Percentiles rank a stretch among this genome's conserved stretches.
phyloP scores from a whole-genome alignment of 768 basidiomycete genomes.

The Lentinula edodes region DNA sequence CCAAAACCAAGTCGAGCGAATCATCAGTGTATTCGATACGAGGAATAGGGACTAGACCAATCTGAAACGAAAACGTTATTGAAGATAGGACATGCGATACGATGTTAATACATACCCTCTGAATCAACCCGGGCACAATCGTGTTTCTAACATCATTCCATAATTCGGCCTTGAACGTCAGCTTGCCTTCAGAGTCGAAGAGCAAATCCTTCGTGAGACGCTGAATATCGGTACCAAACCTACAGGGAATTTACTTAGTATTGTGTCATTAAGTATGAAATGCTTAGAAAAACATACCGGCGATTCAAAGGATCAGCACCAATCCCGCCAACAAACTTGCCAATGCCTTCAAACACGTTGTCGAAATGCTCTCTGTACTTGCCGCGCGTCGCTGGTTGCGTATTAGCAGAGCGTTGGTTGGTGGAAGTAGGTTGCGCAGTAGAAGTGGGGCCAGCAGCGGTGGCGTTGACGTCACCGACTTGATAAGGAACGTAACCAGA shows the following conservation, averaged over 20 bases:
- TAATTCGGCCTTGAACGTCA: constrained; percentile 84
- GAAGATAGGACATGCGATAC: background rate
- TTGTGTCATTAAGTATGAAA: background rate
- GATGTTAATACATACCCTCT: constrained; percentile 43
- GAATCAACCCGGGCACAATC: constrained; percentile 74
- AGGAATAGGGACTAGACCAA: constrained; percentile 85
- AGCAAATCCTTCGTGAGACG: constrained; percentile 80
- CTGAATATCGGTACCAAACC: constrained; percentile 50
- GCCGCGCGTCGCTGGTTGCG: constrained; percentile 22
- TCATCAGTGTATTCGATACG: constrained; percentile 93
- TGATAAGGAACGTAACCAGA: background rate
- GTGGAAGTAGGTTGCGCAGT: background rate
- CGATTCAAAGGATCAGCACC: constrained; percentile 65
- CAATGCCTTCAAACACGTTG: constrained; percentile 61
- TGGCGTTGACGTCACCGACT: background rate
- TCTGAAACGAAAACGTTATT: constrained; percentile 23
- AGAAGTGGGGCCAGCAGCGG: background rate
- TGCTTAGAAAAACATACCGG: constrained; percentile 20
- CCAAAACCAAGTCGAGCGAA: constrained; percentile 80
- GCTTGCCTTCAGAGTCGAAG: constrained; percentile 72
- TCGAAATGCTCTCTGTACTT: constrained; percentile 73
- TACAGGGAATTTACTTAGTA: background rate
- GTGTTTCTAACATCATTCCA: constrained; percentile 86
- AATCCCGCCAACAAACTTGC: constrained; percentile 80
- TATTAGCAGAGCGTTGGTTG: background rate